Percentiles rank a stretch among this genome's conserved stretches.
Conservation (phyloP, 129 eudicot genomes). For the Kitagawia praeruptora region DNA sequence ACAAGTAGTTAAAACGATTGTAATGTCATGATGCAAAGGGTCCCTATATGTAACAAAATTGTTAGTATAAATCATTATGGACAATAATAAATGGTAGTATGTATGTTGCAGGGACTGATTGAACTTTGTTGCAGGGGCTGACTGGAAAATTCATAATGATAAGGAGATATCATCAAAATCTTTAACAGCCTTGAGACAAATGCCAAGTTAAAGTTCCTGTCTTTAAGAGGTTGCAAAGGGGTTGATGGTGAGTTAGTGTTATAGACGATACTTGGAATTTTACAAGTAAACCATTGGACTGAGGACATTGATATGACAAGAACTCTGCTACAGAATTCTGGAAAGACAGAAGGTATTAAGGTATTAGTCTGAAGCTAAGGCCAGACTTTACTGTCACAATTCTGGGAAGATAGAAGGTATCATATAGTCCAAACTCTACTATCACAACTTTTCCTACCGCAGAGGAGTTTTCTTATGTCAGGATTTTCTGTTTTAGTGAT, state of each 20-base stretch:
- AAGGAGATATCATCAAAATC: constrained; percentile 45
- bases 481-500: background rate
- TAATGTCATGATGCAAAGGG: too few relatives aligned
- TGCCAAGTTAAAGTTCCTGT: constrained; percentile 50
- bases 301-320: constrained; percentile 74
- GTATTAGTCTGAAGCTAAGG: constrained; percentile 44
- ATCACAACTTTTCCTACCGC: background rate
- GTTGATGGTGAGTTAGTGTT: constrained; percentile 68
- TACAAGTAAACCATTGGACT: constrained; percentile 88
- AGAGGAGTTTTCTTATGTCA: background rate
- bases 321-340: constrained; percentile 67
- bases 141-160: too few relatives aligned
- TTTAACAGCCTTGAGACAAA: constrained; percentile 61
- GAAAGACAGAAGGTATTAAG: constrained; percentile 77
- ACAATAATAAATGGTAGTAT: too few relatives aligned
- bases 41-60: too few relatives aligned
- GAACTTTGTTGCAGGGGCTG: too few relatives aligned
- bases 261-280: constrained; percentile 47
- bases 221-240: constrained; percentile 88
- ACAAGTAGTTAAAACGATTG: too few relatives aligned
- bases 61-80: too few relatives aligned
- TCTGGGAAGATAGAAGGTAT: too few relatives aligned
- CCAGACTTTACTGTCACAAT: too few relatives aligned
- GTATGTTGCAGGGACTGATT: too few relatives aligned
- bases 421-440: background rate